phyloP scores from a whole-genome alignment of 148 eudicot genomes.

The Camellia japonica region DNA sequence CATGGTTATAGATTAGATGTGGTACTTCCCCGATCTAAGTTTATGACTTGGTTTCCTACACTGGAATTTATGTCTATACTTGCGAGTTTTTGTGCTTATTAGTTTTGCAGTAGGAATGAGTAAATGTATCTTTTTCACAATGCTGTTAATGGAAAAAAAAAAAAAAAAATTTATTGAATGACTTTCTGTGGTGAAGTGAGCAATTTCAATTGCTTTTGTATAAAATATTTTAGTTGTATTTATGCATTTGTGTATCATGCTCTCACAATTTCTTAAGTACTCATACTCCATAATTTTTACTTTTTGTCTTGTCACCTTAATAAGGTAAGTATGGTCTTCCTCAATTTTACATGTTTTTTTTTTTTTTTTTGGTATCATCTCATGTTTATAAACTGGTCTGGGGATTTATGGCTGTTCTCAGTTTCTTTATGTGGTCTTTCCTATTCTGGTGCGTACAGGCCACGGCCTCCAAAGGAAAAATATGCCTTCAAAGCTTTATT shows the following conservation, averaged over 20 bases:
- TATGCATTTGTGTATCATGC: background rate
- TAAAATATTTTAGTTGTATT: background rate
- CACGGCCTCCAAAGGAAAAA: background rate
- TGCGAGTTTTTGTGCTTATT: background rate
- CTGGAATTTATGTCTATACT: background rate
- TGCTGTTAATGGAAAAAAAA: background rate
- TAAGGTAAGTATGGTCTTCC: background rate
- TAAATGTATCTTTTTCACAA: background rate
- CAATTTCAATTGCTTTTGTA: background rate
- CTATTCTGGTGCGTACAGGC: background rate
- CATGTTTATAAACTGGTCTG: background rate
- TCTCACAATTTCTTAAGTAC: background rate
- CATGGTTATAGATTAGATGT: background rate
- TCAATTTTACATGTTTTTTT: background rate
- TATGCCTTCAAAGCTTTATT: no score
- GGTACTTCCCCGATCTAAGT: background rate
- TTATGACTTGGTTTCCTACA: background rate
- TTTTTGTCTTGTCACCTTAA: background rate
- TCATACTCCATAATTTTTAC: background rate
- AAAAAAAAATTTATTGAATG: background rate
- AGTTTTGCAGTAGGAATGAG: background rate
- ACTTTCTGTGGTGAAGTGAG: background rate
- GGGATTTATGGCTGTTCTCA: background rate
- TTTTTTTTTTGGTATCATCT: background rate
- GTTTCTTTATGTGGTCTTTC: background rate